Percentiles rank a stretch among this genome's conserved stretches.
Conservation (phyloP, 1,284 basidiomycete species). For the Farysia itapuensis region DNA sequence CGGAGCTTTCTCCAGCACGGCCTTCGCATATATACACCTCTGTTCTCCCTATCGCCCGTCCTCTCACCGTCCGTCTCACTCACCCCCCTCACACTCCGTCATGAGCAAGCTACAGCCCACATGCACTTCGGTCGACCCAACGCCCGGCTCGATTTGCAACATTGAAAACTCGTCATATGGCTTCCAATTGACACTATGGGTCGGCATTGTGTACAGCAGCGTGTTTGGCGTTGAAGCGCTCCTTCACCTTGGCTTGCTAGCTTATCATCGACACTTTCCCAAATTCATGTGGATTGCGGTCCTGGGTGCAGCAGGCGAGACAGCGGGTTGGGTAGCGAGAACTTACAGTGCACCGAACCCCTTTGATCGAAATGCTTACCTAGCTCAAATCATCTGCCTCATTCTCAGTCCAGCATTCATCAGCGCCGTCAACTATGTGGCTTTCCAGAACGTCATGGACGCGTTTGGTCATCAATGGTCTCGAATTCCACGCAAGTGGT, state of each 20-base stretch:
- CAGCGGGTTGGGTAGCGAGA: constrained; percentile 26
- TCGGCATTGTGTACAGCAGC: constrained; percentile 20
- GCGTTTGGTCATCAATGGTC: constrained; percentile 31
- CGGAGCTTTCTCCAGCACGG: too few relatives aligned
- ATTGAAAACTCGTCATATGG: constrained; percentile 21
- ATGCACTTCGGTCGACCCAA: constrained; percentile 7
- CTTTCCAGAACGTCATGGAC: constrained; percentile 31
- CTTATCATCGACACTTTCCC: constrained; percentile 13
- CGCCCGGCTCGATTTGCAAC: constrained; percentile 14
- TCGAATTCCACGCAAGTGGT: constrained; percentile 27
- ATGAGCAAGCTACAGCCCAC: background rate
- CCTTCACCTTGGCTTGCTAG: constrained; percentile 12
- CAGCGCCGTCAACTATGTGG: constrained; percentile 37
- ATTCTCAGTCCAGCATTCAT: constrained; percentile 39
- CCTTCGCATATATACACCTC: too few relatives aligned
- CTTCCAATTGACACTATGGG: constrained; percentile 24
- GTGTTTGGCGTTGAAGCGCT: constrained; percentile 19
- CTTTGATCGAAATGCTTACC: constrained; percentile 27
- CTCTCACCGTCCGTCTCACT: too few relatives aligned
- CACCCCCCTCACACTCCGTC: too few relatives aligned
- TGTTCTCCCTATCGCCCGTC: too few relatives aligned
- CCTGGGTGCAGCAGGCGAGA: constrained; percentile 21
- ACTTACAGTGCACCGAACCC: constrained; percentile 16
- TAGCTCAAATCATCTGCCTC: constrained; percentile 37
- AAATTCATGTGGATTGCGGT: constrained; percentile 26